These are phyloP conservation scores for Fragaria ananassa DNA, from an alignment of 306 rosid species.

Conservation along the genomic window DNA sequence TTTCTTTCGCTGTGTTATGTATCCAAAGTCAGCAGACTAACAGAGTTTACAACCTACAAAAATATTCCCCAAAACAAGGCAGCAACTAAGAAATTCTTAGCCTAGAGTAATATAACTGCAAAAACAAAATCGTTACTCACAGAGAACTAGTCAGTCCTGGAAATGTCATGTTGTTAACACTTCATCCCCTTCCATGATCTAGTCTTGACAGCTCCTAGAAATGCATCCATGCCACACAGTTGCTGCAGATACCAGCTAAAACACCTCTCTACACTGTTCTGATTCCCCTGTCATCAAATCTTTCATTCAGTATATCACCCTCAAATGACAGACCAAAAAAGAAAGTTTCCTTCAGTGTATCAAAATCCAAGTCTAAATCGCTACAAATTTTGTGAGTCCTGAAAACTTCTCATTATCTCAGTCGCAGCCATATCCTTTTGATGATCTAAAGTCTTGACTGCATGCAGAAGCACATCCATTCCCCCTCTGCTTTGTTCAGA, in stretches of 20 bases:
- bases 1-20: slow-evolving; percentile 33
- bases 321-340: neutral
- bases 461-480: slow-evolving; percentile 83
- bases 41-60: slow-evolving; percentile 52
- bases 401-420: slow-evolving; percentile 22
- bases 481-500: slow-evolving; percentile 56
- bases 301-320: neutral
- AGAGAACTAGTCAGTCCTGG: slow-evolving; percentile 15
- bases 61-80: slow-evolving; percentile 34
- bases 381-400: slow-evolving; percentile 21
- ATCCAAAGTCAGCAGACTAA: slow-evolving; percentile 45
- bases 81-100: slow-evolving; percentile 21
- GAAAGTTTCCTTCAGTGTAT: neutral
- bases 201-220: slow-evolving; percentile 67
- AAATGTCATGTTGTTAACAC: slow-evolving; percentile 15
- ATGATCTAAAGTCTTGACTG: slow-evolving; percentile 62
- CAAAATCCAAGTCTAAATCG: neutral
- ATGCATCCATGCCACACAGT: slow-evolving; percentile 65
- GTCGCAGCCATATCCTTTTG: slow-evolving; percentile 49
- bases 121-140: slow-evolving; percentile 16
- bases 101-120: slow-evolving; percentile 32
- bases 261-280: neutral
- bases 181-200: slow-evolving; percentile 43
- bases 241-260: neutral
- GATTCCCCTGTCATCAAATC: neutral